A percentile compares a stretch with the other conserved stretches of the same genome.
These are phyloP conservation scores for Ustilago esculenta DNA, from an alignment of 1,284 basidiomycete species.

Conservation along the genomic window DNA sequence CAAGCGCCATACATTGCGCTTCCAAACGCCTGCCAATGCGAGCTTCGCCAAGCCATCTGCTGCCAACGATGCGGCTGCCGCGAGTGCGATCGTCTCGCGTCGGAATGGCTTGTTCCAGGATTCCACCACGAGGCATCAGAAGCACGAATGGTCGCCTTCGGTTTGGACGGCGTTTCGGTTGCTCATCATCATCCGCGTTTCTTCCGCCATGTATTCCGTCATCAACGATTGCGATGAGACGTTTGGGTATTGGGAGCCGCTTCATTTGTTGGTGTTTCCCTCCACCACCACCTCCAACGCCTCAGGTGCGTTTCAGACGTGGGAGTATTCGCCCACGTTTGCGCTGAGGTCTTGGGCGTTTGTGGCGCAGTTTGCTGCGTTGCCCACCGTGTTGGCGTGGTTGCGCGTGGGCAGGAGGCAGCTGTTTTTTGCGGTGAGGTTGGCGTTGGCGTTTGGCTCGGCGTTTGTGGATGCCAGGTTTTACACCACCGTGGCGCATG, in stretches of 20 bases:
- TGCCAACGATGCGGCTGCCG: constrained; percentile 35
- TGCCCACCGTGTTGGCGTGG: constrained; percentile 25
- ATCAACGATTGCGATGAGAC: constrained; percentile 93
- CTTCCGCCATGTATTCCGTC: constrained; percentile 90
- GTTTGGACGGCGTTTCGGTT: constrained; percentile 83
- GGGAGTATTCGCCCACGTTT: constrained; percentile 92
- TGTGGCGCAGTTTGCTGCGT: constrained; percentile 71
- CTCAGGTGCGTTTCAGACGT: constrained; percentile 84
- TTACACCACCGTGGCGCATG: constrained; percentile 81
- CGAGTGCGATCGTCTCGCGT: constrained; percentile 31
- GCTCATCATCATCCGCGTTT: constrained; percentile 82
- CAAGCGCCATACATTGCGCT: constrained; percentile 36
- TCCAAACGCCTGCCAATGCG: constrained; percentile 32
- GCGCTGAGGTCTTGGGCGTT: constrained; percentile 95
- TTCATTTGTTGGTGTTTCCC: constrained; percentile 80
- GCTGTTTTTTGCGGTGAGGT: constrained; percentile 87
- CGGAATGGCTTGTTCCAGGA: constrained; percentile 50
- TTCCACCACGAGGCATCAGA: constrained; percentile 32
- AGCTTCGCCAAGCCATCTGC: constrained; percentile 30
- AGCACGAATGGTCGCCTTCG: constrained; percentile 44
- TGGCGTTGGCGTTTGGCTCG: constrained; percentile 79
- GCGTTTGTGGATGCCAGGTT: constrained; percentile 84
- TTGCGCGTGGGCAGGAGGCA: constrained; percentile 72
- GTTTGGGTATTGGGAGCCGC: constrained; percentile 98
- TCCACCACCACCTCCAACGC: constrained; percentile 4